Conservation (phyloP, 1,284 basidiomycete species). For the Ustilago vetiveriae region DNA sequence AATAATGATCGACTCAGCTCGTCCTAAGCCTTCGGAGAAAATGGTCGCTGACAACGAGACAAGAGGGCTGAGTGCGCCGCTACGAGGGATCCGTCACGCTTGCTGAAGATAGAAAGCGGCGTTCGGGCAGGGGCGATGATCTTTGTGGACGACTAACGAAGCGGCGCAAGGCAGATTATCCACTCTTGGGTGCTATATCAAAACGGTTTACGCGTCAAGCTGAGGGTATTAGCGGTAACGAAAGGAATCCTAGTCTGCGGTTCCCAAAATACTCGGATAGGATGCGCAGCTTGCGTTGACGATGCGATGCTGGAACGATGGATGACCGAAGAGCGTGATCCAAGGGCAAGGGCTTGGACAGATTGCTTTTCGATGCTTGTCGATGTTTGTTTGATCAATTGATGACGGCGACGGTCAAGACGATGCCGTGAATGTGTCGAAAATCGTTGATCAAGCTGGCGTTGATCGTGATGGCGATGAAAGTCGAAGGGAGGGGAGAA, state of each 20-base stretch:
- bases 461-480: not conserved
- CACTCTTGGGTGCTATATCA: not conserved
- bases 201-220: not conserved
- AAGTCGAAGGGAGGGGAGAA: not conserved
- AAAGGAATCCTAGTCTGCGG: too few species aligned
- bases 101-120: not conserved
- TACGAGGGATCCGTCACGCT: not conserved
- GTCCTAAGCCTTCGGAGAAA: slow-evolving; percentile 7
- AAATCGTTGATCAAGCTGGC: not conserved
- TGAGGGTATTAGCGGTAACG: too few species aligned
- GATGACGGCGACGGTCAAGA: slow-evolving; percentile 2
- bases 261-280: too few species aligned
- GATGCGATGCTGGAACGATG: not conserved
- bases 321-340: not conserved
- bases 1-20: slow-evolving; percentile 11
- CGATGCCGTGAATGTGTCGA: not conserved
- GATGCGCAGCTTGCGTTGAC: too few species aligned
- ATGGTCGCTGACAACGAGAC: slow-evolving; percentile 14
- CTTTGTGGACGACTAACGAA: slow-evolving; percentile 1
- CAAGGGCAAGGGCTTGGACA: too few species aligned
- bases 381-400: not conserved
- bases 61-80: not conserved
- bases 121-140: too few species aligned
- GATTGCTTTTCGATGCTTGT: too few species aligned
- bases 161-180: not conserved